phyloP scores from a whole-genome alignment of 2,329 filamentous ascomycete genomes.

The Botrytis tulipae region DNA sequence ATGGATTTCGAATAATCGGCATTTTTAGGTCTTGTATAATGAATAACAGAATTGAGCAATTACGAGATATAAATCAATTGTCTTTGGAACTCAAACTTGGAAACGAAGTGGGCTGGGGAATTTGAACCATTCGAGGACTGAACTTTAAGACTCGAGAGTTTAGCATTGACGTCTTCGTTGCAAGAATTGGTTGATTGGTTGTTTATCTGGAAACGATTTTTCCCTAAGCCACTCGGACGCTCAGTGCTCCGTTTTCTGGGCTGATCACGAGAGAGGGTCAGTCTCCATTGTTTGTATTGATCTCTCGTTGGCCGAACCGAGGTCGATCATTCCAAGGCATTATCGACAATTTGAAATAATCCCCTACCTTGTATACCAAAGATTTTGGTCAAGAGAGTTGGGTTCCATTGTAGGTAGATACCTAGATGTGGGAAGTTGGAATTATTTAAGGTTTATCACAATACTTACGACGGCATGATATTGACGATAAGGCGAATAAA shows the following conservation, averaged over 20 bases:
- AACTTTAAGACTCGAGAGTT: not conserved
- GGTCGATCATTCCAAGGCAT: conserved; percentile 8
- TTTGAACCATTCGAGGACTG: not conserved
- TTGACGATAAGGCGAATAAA: not conserved
- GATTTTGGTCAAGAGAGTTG: not conserved
- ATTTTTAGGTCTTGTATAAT: not conserved
- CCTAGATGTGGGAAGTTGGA: not conserved
- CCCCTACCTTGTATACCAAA: not conserved
- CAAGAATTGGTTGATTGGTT: conserved; percentile 12
- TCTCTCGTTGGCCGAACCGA: conserved; percentile 14
- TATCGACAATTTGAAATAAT: not conserved
- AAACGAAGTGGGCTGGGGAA: conserved; percentile 8
- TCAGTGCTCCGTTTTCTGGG: conserved; percentile 16
- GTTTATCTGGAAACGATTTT: conserved; percentile 10
- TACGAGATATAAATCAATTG: conserved; percentile 16
- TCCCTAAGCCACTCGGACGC: conserved; percentile 20
- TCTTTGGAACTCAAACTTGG: not conserved
- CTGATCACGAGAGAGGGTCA: conserved; percentile 18
- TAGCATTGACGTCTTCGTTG: conserved; percentile 3
- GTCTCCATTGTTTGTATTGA: not conserved
- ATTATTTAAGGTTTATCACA: not conserved
- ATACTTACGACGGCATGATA: not conserved
- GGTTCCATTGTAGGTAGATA: not conserved
- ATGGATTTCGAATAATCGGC: conserved; percentile 58
- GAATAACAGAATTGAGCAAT: not conserved